A percentile compares a stretch with the other conserved stretches of the same genome.
Evolutionary conservation across 257 asterid species (phyloP).

Genomic region (Cordia subcordata): DNA sequence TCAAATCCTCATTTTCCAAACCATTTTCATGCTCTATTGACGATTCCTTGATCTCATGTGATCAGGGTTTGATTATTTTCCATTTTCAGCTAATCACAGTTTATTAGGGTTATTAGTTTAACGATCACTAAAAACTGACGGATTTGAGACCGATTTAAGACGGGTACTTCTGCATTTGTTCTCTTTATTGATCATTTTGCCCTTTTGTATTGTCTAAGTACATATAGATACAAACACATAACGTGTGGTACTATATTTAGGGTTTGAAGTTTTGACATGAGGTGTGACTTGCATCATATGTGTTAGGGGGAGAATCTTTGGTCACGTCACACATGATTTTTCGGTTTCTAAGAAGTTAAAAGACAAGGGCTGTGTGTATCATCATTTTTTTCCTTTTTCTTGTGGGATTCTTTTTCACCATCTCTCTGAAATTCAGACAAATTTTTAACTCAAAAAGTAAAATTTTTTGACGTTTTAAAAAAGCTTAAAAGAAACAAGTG

Average conservation of each 20-base stretch:
- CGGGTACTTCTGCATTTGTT: slow-evolving; percentile 12
- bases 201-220: slow-evolving; percentile 9
- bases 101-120: slow-evolving; percentile 17
- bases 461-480: no score
- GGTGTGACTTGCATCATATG: slow-evolving; percentile 16
- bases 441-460: slow-evolving; percentile 21
- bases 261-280: slow-evolving; percentile 16
- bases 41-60: slow-evolving; percentile 41
- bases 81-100: slow-evolving; percentile 21
- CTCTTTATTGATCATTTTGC: slow-evolving; percentile 22
- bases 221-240: no score
- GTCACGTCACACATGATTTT: slow-evolving; percentile 45
- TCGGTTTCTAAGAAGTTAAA: slow-evolving; percentile 28
- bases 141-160: no score
- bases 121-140: no score
- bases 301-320: slow-evolving; percentile 41
- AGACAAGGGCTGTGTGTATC: slow-evolving; percentile 27
- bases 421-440: slow-evolving; percentile 9
- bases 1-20: slow-evolving; percentile 37
- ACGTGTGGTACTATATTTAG: slow-evolving; percentile 3
- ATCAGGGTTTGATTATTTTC: slow-evolving; percentile 45
- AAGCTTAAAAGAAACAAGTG: background rate
- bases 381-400: slow-evolving; percentile 11
- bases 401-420: slow-evolving; percentile 17
- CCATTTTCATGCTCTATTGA: slow-evolving; percentile 25